A percentile compares a stretch with the other conserved stretches of the same genome.
phyloP scores from a whole-genome alignment of 805 yeast species.

The Ogataea chonburiensis region DNA sequence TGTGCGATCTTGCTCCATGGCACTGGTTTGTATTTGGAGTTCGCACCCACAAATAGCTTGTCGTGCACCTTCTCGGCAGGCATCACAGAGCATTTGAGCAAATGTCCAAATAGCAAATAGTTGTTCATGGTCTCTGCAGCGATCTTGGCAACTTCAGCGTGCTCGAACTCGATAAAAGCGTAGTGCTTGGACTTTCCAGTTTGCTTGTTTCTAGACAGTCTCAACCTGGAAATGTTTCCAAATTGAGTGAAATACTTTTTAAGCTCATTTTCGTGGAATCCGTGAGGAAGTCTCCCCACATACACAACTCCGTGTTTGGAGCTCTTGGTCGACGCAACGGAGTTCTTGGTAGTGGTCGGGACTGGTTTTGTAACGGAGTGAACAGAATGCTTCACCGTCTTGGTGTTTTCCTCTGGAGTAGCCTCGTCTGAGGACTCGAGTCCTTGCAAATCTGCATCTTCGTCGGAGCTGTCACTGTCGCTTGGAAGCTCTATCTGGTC shows the following conservation, averaged over 20 bases:
- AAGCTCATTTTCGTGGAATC: slow-evolving; percentile 82
- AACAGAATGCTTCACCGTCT: slow-evolving; percentile 19
- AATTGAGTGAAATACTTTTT: slow-evolving; percentile 84
- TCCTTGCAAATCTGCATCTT: slow-evolving; percentile 19
- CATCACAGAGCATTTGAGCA: slow-evolving; percentile 57
- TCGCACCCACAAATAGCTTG: slow-evolving; percentile 58
- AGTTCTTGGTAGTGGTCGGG: slow-evolving; percentile 3
- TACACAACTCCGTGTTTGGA: slow-evolving; percentile 68
- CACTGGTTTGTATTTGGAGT: slow-evolving; percentile 51
- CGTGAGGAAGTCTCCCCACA: slow-evolving; percentile 89
- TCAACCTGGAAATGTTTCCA: slow-evolving; percentile 76
- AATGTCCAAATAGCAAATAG: slow-evolving; percentile 83
- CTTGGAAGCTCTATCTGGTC: slow-evolving; percentile 22
- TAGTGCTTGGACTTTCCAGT: slow-evolving; percentile 90
- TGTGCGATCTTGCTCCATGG: slow-evolving; percentile 59
- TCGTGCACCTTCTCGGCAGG: slow-evolving; percentile 58
- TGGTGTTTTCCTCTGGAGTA: slow-evolving; percentile 1
- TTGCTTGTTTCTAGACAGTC: slow-evolving; percentile 83
- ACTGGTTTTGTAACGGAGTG: slow-evolving; percentile 28
- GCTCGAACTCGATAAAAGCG: slow-evolving; percentile 83
- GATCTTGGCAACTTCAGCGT: slow-evolving; percentile 72
- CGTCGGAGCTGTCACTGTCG: slow-evolving; percentile 16
- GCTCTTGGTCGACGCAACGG: slow-evolving; percentile 14
- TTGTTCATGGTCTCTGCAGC: slow-evolving; percentile 97
- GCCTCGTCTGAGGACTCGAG: slow-evolving; percentile 18